Conservation (phyloP, 192 early-diverging fungal genomes). For the Entomortierella lignicola region DNA sequence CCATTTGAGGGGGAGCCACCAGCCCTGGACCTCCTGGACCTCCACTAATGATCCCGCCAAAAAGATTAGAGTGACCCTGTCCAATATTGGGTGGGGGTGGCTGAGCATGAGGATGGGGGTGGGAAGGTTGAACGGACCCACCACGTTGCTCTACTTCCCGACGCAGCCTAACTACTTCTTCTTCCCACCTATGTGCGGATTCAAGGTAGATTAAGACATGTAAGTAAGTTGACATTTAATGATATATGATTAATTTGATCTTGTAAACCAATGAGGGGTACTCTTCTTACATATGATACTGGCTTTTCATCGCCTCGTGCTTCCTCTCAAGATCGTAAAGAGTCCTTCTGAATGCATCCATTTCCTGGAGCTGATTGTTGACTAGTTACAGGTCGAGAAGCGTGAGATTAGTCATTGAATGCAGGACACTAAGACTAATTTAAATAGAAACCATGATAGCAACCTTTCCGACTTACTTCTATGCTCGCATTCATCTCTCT, state of each 20-base stretch:
- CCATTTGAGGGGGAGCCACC: constrained; percentile 65
- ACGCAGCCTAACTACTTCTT: constrained; percentile 84
- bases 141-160: constrained; percentile 84
- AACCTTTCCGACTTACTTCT: constrained; percentile 74
- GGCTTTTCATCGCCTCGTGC: constrained; percentile 81
- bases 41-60: constrained; percentile 64
- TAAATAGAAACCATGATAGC: too few species aligned
- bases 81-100: constrained; percentile 74
- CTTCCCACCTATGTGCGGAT: constrained; percentile 69
- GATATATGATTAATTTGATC: too few species aligned
- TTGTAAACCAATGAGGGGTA: neutral
- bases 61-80: constrained; percentile 68
- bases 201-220: neutral
- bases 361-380: constrained; percentile 81
- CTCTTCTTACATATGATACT: constrained; percentile 64
- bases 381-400: constrained; percentile 55
- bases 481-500: constrained; percentile 87
- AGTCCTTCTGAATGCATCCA: constrained; percentile 79
- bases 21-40: constrained; percentile 58
- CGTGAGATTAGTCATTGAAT: neutral
- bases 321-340: constrained; percentile 85
- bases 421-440: neutral
- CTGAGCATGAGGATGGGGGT: constrained; percentile 61
- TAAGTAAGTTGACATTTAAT: too few species aligned
- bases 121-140: constrained; percentile 61